Evolutionary conservation across 2,329 filamentous ascomycete genomes (phyloP), one percentile per base, ranked within the genome.

Genomic region (Dryadomyces quercivorus): DNA sequence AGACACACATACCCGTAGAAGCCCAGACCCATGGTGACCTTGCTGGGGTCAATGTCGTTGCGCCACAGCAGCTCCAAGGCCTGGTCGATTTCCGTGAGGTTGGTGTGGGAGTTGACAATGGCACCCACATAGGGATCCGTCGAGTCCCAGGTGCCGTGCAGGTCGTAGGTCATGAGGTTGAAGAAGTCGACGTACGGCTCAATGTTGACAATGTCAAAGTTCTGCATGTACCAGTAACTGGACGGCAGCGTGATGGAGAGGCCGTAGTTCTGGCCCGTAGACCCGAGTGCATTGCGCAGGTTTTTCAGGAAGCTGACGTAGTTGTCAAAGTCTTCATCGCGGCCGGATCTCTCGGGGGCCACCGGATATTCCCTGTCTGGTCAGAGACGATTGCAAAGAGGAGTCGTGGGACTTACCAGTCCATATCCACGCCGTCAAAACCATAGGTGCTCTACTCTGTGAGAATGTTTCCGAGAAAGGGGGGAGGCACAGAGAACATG

Each of bases 31-130:
- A 79, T 55, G 8, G 61, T 63, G 8, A 80, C 63, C 43, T 74
- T 70, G 0, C 56, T 47, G 0, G 75, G 68, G 2, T 64, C 56
- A n/a, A 80, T 64, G 26, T 69, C 59, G 31, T 67, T 70, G 5
- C 71, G 65, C 73, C 75, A 78, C 3, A 80, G 60, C 0, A 78
- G 68, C 1, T 75, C 66, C 0, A 76, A 54, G 0, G 62, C 63
- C 0, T 59, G 31, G 2, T 71, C 60, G 38, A 75, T 73, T 58
- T 76, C 73, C 0, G 71, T 74, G 5, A 76, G 50, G 57, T 77
- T 75, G 0, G 72, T 74, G 55, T 76, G 73, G 0, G 65, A 59
- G 20, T 65, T 60, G 9, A 72, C 60, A 15, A 63, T 61, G 0
- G 61, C 43, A 1, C 70, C 70, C 5, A 62, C 60, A 16, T 1